These are phyloP conservation scores for Amphirosellinia nigrospora DNA, from an alignment of 495 filamentous ascomycete species.

Conservation along the genomic window DNA sequence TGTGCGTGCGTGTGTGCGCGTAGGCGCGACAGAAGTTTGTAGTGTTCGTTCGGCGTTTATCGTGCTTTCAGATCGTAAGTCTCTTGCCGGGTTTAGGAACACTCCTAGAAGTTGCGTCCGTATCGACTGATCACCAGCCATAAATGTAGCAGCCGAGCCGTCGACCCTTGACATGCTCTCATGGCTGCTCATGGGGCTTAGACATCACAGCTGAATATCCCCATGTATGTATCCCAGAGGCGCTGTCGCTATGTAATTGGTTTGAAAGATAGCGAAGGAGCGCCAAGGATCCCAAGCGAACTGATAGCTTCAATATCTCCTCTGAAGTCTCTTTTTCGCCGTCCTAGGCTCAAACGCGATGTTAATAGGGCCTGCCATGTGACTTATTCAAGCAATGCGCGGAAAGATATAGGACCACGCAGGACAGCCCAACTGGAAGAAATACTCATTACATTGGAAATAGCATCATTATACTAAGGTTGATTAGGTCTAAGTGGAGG, in stretches of 20 bases:
- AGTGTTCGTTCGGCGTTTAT: neutral
- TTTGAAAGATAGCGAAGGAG: neutral
- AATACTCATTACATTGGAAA: neutral
- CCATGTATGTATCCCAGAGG: neutral
- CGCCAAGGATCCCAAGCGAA: neutral
- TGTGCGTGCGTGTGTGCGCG: no score
- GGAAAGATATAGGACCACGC: neutral
- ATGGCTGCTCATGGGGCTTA: neutral
- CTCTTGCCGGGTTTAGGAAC: no score
- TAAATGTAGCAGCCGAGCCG: no score
- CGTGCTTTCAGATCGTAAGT: no score
- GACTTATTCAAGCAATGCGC: neutral
- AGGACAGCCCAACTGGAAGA: neutral
- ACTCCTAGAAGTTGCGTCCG: no score
- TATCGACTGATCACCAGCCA: no score
- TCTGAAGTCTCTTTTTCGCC: neutral
- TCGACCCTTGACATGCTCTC: neutral
- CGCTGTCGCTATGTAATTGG: neutral
- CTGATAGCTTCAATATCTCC: neutral
- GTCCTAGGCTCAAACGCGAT: neutral
- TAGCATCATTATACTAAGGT: neutral
- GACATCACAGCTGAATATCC: neutral
- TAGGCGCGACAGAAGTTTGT: no score
- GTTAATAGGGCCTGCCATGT: neutral
- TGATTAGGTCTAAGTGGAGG: neutral